A percentile compares a stretch with the other conserved stretches of the same genome.
phyloP scores from a whole-genome alignment of 2,329 filamentous ascomycete genomes.

The Torrubiella hemipterigena region DNA sequence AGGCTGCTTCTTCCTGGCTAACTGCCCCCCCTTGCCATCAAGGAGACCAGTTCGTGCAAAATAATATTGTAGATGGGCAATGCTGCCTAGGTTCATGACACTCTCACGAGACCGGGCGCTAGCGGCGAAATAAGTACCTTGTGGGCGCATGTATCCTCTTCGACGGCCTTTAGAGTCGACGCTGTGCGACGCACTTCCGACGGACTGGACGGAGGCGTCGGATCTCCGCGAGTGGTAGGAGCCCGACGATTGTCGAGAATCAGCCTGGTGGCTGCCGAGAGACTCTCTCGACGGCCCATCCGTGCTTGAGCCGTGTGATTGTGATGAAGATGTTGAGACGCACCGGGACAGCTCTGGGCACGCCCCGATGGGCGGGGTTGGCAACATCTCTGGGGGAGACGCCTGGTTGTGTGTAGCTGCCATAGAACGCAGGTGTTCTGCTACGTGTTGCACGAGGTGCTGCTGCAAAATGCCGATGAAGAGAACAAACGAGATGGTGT shows the following conservation, averaged over 20 bases:
- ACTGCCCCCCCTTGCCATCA: slow-evolving; percentile 82
- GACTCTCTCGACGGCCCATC: slow-evolving; percentile 40
- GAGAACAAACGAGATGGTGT: no score
- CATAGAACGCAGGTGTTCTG: slow-evolving; percentile 17
- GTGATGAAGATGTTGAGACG: slow-evolving; percentile 49
- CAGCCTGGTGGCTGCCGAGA: slow-evolving; percentile 42
- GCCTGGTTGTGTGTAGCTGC: slow-evolving; percentile 27
- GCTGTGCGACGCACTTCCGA: slow-evolving; percentile 36
- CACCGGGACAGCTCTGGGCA: slow-evolving; percentile 49
- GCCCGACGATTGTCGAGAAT: slow-evolving; percentile 52
- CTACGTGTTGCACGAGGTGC: no score
- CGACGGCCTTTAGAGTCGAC: slow-evolving; percentile 35
- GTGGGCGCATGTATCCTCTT: slow-evolving; percentile 78
- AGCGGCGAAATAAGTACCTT: slow-evolving; percentile 78
- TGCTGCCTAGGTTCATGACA: slow-evolving; percentile 91
- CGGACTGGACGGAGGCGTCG: slow-evolving; percentile 24
- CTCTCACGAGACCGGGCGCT: slow-evolving; percentile 86
- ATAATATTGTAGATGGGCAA: slow-evolving; percentile 95
- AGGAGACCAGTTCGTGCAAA: slow-evolving; percentile 89
- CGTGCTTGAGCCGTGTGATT: slow-evolving; percentile 42
- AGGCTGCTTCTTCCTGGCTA: slow-evolving; percentile 61
- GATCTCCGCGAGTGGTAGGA: slow-evolving; percentile 37
- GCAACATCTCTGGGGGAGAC: slow-evolving; percentile 52
- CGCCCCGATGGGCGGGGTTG: slow-evolving; percentile 49
- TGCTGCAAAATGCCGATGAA: no score